A percentile compares a stretch with the other conserved stretches of the same genome.
Evolutionary conservation across 225 moss, liverwort and hornwort species (phyloP).

Genomic region (Thuidium tamariscinum): DNA sequence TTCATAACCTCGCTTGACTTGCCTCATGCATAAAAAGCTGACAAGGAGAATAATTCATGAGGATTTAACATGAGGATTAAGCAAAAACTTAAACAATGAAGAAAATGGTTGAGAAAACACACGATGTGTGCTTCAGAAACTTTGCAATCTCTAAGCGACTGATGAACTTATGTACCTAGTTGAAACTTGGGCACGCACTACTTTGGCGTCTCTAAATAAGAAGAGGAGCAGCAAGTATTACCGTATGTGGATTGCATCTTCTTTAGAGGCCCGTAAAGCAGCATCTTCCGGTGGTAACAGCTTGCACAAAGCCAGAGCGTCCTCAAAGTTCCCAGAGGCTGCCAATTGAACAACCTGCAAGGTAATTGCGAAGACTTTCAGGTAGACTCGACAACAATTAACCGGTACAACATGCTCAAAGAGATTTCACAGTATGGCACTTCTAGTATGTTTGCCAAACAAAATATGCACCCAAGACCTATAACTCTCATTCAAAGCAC

Average conservation of each 20-base stretch:
- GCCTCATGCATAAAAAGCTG: neutral
- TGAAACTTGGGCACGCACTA: neutral
- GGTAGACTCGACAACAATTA: neutral
- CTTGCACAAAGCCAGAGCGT: constrained; percentile 81
- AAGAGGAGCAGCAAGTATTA: neutral
- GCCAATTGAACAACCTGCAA: constrained; percentile 80
- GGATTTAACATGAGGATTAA: neutral
- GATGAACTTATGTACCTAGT: neutral
- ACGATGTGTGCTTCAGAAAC: neutral
- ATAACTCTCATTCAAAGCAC: neutral
- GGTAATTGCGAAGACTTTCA: neutral
- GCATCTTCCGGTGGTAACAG: constrained; percentile 90
- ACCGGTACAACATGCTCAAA: neutral
- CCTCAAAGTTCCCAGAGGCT: constrained; percentile 83
- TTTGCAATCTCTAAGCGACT: neutral
- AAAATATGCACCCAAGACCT: neutral
- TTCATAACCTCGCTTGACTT: neutral
- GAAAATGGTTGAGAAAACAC: neutral
- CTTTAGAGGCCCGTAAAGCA: constrained; percentile 78
- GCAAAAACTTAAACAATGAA: neutral
- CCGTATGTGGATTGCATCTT: constrained; percentile 84
- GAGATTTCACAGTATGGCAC: neutral
- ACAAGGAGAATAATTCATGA: neutral
- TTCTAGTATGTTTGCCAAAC: neutral
- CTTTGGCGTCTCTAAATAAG: neutral